A percentile compares a stretch with the other conserved stretches of the same genome.
Conservation (phyloP, 1,139 yeast genomes). For the Pichiaceae sp. region DNA sequence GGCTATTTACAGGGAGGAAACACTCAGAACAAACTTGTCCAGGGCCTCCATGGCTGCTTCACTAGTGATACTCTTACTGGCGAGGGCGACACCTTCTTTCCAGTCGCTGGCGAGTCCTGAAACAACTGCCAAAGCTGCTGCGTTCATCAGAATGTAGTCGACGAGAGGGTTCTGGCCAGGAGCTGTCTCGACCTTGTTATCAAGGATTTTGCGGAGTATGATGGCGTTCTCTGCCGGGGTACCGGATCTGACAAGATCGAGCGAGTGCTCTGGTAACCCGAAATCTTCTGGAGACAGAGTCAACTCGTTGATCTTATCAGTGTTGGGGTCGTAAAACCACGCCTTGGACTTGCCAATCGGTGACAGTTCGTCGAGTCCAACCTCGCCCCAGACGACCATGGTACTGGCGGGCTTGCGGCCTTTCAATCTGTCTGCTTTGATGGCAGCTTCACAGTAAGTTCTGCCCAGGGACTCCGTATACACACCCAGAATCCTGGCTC, state of each 20-base stretch:
- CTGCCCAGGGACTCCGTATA: constrained; percentile 71
- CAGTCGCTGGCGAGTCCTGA: constrained; percentile 61
- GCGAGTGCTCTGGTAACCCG: constrained; percentile 67
- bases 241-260: constrained; percentile 67
- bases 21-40: constrained; percentile 43
- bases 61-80: constrained; percentile 54
- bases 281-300: constrained; percentile 61
- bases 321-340: constrained; percentile 61
- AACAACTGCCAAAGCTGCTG: constrained; percentile 79
- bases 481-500: constrained; percentile 83
- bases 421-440: constrained; percentile 41
- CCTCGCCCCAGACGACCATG: constrained; percentile 85
- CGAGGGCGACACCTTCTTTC: constrained; percentile 70
- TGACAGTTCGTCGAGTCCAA: constrained; percentile 88
- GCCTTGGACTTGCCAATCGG: constrained; percentile 76
- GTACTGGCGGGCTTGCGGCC: constrained; percentile 40
- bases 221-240: constrained; percentile 82
- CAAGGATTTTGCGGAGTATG: constrained; percentile 40
- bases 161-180: constrained; percentile 51
- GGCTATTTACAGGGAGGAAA: constrained; percentile 15
- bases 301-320: constrained; percentile 30
- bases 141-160: constrained; percentile 80
- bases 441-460: constrained; percentile 77
- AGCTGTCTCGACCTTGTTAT: constrained; percentile 23
- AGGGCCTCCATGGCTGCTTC: constrained; percentile 63